Percentiles rank a stretch among this genome's conserved stretches.
Conservation (phyloP, 2,329 filamentous ascomycete species). For the Coniochaeta ligniaria region DNA sequence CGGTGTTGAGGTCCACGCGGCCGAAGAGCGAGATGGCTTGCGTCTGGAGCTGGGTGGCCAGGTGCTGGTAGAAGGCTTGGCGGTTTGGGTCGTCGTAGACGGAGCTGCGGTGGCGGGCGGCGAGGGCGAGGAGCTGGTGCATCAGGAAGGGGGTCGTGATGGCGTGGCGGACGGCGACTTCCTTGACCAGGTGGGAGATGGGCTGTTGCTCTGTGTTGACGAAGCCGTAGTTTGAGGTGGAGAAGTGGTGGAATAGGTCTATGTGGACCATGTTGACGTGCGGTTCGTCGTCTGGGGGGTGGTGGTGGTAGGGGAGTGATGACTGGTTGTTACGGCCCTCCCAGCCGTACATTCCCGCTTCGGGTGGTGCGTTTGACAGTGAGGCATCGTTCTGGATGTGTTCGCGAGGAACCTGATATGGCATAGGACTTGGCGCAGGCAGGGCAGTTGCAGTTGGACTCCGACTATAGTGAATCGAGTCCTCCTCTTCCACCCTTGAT, state of each 20-base stretch:
- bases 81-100: slow-evolving; percentile 11
- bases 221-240: slow-evolving; percentile 5
- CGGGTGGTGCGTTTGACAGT: not conserved
- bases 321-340: not conserved
- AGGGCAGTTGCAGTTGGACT: not conserved
- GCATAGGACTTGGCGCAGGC: not conserved
- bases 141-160: slow-evolving; percentile 26
- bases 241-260: slow-evolving; percentile 19
- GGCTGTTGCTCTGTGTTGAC: slow-evolving; percentile 10
- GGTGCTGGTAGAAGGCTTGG: slow-evolving; percentile 21
- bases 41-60: slow-evolving; percentile 37
- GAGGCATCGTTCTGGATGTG: slow-evolving; percentile 2
- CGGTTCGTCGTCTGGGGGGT: slow-evolving; percentile 3
- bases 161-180: slow-evolving; percentile 12
- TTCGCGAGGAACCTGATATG: not conserved
- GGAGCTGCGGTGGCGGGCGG: slow-evolving; percentile 28
- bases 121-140: slow-evolving; percentile 27
- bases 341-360: not conserved
- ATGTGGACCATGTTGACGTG: slow-evolving; percentile 18
- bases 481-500: not conserved
- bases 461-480: not conserved
- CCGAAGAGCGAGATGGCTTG: slow-evolving; percentile 32
- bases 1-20: slow-evolving; percentile 12
- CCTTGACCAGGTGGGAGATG: slow-evolving; percentile 2
- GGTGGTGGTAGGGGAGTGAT: not conserved